Percentiles rank a stretch among this genome's conserved stretches.
Evolutionary conservation across 176 grass and related monocot genomes (phyloP).

Genomic region (Leersia perrieri): DNA sequence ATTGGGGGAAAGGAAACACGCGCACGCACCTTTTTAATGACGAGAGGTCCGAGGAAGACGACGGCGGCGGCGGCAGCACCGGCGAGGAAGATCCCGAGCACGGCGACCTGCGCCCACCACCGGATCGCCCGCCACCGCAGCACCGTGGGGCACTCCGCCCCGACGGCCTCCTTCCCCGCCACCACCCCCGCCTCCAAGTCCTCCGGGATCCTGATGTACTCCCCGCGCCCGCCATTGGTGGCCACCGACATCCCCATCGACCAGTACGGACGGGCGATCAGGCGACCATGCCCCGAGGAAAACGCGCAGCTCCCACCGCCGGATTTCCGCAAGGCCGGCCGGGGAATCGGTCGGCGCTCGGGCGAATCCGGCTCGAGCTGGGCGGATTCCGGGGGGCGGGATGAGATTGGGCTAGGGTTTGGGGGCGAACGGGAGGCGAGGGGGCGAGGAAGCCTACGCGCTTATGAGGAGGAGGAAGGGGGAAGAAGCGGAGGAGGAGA

Average conservation of each 20-base stretch:
- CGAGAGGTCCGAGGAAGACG: slow-evolving; percentile 58
- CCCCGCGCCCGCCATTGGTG: slow-evolving; percentile 49
- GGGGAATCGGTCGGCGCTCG: slow-evolving; percentile 4
- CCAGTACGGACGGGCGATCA: slow-evolving; percentile 13
- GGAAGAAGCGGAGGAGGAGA: slow-evolving; percentile 39
- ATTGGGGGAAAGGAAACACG: neutral
- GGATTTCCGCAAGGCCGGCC: slow-evolving; percentile 7
- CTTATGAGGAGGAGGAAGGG: slow-evolving; percentile 11
- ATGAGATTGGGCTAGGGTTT: slow-evolving; percentile 29
- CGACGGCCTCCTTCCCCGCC: slow-evolving; percentile 24
- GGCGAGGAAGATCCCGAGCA: slow-evolving; percentile 45
- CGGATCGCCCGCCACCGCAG: slow-evolving; percentile 54
- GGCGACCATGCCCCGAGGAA: slow-evolving; percentile 33
- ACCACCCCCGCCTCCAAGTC: slow-evolving; percentile 20
- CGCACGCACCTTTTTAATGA: slow-evolving; percentile 50
- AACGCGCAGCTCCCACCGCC: neutral
- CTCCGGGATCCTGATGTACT: slow-evolving; percentile 54
- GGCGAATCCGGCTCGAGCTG: slow-evolving; percentile 20
- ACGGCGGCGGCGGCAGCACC: slow-evolving; percentile 32
- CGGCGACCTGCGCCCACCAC: slow-evolving; percentile 66
- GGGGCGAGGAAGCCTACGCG: neutral
- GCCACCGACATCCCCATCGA: slow-evolving; percentile 40
- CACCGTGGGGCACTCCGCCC: slow-evolving; percentile 41
- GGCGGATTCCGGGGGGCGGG: slow-evolving; percentile 22
- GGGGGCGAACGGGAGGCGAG: neutral